Evolutionary conservation across 805 yeast species (phyloP), one percentile per base, ranked within the genome.

Genomic region (Candida loeiensis): DNA sequence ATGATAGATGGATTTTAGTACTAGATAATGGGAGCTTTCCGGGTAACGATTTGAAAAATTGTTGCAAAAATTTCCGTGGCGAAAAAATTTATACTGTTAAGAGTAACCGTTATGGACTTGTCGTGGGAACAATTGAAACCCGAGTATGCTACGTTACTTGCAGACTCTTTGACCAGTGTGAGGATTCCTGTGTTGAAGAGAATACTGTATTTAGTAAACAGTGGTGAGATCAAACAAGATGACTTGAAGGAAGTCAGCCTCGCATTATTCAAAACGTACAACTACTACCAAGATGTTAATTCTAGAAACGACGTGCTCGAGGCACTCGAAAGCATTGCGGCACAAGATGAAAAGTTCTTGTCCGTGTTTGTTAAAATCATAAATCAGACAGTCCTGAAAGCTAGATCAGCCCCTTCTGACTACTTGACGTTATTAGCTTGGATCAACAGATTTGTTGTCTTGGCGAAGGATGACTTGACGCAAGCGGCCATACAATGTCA

Each of bases 401-500:
- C 51, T 13, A 50, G 70, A n/a, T 65, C 73, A 43, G 84, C 91
- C 1, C 55, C 73, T 4, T 64, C 76, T 2, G 86, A 79, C 56
- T 64, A 80, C 44, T 55, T 79, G 46, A 71, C 81, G 20, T 58
- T 84, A 18, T 61, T 84, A 29, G 67, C 69, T 13, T 84, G 90
- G 89, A 59, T 69, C 34, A 67, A 71, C 55, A 56, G 35, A 51
- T 76, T 56, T 32, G 56, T 31, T 13, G 41, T 36, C 20, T 28
- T 37, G 27, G 25, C 36, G 30, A 17, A 17, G 21, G 22, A 31
- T 3, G 44, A 41, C 34, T 26, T 49, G 15, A 61, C 66, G 32
- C 50, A 55, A 13, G 21, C 40, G 3, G 45, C 63, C 24, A 54
- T 55, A 22, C 55, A 50, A 15, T 54, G 59, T 9, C 71, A 66